phyloP scores from a whole-genome alignment of 306 rosid genomes.

The Prunus salicina region DNA sequence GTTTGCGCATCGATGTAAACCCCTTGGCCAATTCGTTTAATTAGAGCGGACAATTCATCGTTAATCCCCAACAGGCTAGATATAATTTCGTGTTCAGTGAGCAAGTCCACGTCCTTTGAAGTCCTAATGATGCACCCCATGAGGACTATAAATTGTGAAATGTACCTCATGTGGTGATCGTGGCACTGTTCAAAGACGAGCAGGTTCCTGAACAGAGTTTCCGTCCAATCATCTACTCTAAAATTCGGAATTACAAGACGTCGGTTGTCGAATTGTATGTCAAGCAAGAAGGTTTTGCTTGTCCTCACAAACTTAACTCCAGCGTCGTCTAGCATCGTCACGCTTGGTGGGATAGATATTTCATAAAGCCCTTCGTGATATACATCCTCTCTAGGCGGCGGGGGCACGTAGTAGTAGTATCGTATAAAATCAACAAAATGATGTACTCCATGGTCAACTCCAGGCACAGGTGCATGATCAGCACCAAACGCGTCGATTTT shows the following conservation, averaged over 20 bases:
- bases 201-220: neutral
- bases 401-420: neutral
- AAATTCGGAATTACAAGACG: neutral
- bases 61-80: neutral
- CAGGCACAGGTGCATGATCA: too few species aligned
- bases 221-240: neutral
- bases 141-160: neutral
- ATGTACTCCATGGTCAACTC: neutral
- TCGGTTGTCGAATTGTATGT: neutral
- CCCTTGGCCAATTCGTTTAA: neutral
- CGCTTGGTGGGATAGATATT: neutral
- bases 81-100: neutral
- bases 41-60: neutral
- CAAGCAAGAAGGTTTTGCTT: neutral
- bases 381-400: too few species aligned
- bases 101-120: neutral
- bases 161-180: neutral
- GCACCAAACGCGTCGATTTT: neutral
- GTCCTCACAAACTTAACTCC: neutral
- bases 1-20: neutral
- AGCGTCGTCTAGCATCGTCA: neutral
- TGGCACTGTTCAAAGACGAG: neutral
- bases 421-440: neutral
- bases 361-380: too few species aligned
- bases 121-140: neutral